Conservation (phyloP, 2,329 filamentous ascomycete genomes). For the Periconia sp. region DNA sequence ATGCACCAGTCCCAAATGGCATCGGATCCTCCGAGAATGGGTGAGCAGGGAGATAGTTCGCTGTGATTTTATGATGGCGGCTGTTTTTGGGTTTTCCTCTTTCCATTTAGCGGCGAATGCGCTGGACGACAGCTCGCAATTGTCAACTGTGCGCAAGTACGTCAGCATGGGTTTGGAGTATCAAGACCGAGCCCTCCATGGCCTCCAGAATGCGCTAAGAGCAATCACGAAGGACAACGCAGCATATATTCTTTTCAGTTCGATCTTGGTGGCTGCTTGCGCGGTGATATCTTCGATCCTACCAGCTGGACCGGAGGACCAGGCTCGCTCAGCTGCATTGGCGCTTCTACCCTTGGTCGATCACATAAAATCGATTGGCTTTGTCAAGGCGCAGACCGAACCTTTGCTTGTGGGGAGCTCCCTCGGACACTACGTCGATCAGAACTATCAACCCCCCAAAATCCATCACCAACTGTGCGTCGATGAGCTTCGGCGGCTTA, state of each 20-base stretch:
- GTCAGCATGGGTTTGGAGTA: slow-evolving; percentile 4
- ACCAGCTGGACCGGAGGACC: background rate
- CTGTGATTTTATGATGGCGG: slow-evolving; percentile 14
- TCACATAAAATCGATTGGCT: slow-evolving; percentile 2
- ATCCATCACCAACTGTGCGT: background rate
- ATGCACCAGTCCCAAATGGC: slow-evolving; percentile 3
- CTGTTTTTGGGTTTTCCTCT: slow-evolving; percentile 10
- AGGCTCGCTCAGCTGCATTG: slow-evolving; percentile 1
- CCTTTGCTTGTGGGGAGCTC: slow-evolving; percentile 1
- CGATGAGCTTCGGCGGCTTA: slow-evolving; percentile 1
- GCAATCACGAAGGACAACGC: slow-evolving; percentile 1
- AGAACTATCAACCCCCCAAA: background rate
- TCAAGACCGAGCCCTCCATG: slow-evolving; percentile 2
- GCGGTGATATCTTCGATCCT: slow-evolving; percentile 4
- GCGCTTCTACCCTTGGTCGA: slow-evolving; percentile 2
- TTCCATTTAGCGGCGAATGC: slow-evolving; percentile 9
- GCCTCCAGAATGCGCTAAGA: slow-evolving; percentile 1
- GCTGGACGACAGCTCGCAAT: background rate
- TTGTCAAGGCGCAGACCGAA: slow-evolving; percentile 1
- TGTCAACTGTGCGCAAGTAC: background rate
- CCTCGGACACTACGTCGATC: background rate
- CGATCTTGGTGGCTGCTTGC: slow-evolving; percentile 3
- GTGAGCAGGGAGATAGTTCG: slow-evolving; percentile 6
- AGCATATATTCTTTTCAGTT: slow-evolving; percentile 1
- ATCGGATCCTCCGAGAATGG: slow-evolving; percentile 10